These are phyloP conservation scores for Talaromyces proteolyticus DNA, from an alignment of 495 filamentous ascomycete species.

Conservation along the genomic window DNA sequence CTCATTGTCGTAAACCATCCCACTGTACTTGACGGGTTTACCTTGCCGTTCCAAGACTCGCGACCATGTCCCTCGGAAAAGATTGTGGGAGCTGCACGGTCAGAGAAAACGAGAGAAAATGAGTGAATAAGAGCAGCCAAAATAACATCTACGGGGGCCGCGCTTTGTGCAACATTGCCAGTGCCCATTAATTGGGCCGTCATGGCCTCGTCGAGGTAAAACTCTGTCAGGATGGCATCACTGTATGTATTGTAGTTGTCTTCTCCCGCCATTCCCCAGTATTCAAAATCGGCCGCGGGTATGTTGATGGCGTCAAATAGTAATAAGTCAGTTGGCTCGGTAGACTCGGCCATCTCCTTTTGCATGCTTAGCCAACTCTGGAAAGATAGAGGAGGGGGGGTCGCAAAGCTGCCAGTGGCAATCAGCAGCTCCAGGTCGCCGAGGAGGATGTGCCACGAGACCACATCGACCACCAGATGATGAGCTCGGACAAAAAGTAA, in stretches of 20 bases:
- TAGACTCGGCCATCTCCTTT: slow-evolving; percentile 9
- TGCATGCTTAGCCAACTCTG: slow-evolving; percentile 35
- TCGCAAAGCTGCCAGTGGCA: slow-evolving; percentile 34
- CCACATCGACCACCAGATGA: slow-evolving; percentile 49
- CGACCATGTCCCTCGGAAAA: slow-evolving; percentile 38
- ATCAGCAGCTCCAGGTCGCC: too few species aligned
- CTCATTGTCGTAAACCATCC: slow-evolving; percentile 40
- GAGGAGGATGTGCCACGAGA: slow-evolving; percentile 50
- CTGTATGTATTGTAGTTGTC: too few species aligned
- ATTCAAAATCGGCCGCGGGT: slow-evolving; percentile 11
- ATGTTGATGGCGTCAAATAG: slow-evolving; percentile 2
- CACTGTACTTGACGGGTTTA: slow-evolving; percentile 38
- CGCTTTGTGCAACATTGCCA: slow-evolving; percentile 26
- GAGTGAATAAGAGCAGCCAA: slow-evolving; percentile 29
- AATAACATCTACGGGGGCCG: slow-evolving; percentile 38
- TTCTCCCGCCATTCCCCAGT: too few species aligned
- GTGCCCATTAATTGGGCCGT: slow-evolving; percentile 22
- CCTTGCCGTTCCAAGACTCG: slow-evolving; percentile 26
- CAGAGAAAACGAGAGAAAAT: slow-evolving; percentile 25
- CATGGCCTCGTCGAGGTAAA: slow-evolving; percentile 21
- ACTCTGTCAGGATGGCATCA: too few species aligned
- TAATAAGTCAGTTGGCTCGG: neutral
- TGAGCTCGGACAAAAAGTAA: slow-evolving; percentile 40
- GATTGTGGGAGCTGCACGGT: slow-evolving; percentile 37
- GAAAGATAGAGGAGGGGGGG: slow-evolving; percentile 35